phyloP scores from a whole-genome alignment of 768 basidiomycete genomes.

The Boletus barrowsii region DNA sequence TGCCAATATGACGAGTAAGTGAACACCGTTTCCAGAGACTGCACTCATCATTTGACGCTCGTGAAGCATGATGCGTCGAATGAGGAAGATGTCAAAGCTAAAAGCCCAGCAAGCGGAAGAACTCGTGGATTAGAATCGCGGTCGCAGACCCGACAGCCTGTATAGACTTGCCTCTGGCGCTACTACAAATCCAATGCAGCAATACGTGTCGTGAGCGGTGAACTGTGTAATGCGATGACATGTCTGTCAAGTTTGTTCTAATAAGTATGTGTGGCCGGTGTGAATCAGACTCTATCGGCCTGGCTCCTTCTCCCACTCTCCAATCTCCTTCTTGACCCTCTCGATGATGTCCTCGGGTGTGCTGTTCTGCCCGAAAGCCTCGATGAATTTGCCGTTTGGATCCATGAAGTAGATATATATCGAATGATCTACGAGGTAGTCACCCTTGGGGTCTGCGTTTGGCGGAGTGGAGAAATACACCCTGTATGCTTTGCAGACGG shows the following conservation, averaged over 20 bases:
- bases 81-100: slow-evolving; percentile 78
- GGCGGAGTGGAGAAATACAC: slow-evolving; percentile 98
- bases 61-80: slow-evolving; percentile 77
- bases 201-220: slow-evolving; percentile 15
- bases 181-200: neutral
- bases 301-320: slow-evolving; percentile 38
- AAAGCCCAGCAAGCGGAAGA: slow-evolving; percentile 49
- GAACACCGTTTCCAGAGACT: neutral
- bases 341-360: slow-evolving; percentile 64
- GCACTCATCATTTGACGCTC: neutral
- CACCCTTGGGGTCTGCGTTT: slow-evolving; percentile 79
- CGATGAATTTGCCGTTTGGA: slow-evolving; percentile 88
- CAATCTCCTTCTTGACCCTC: slow-evolving; percentile 54
- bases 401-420: slow-evolving; percentile 99
- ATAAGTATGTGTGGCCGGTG: neutral
- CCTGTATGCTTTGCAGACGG: slow-evolving; percentile 90
- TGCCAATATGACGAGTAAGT: slow-evolving; percentile 95
- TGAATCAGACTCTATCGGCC: slow-evolving; percentile 29
- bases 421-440: slow-evolving; percentile 96
- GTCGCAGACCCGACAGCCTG: slow-evolving; percentile 13
- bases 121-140: slow-evolving; percentile 29
- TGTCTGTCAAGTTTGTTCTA: slow-evolving; percentile 4
- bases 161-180: slow-evolving; percentile 8
- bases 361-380: slow-evolving; percentile 90
- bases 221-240: slow-evolving; percentile 9